A percentile compares a stretch with the other conserved stretches of the same genome.
phyloP scores from a whole-genome alignment of 169 alveolate species.

The Cyclospora cayetanensis region DNA sequence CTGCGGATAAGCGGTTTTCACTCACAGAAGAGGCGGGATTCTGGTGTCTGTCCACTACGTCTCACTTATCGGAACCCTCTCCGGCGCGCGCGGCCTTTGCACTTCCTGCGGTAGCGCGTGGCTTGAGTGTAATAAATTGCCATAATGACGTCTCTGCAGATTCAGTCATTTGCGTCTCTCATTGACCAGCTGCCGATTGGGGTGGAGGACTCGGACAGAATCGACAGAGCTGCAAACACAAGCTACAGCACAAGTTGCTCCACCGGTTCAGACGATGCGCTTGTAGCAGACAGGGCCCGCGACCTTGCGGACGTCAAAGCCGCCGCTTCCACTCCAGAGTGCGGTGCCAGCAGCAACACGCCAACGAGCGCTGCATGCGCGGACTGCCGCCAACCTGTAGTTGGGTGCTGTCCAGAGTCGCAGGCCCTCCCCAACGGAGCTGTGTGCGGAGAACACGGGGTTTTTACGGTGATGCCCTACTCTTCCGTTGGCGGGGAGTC shows the following conservation, averaged over 20 bases:
- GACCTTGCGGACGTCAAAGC: not conserved
- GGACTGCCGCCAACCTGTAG: not conserved
- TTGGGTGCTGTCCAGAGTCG: not conserved
- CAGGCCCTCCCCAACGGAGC: not conserved
- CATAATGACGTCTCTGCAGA: constrained; percentile 31
- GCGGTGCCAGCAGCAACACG: not conserved
- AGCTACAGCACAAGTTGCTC: not conserved
- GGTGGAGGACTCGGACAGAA: constrained; percentile 11
- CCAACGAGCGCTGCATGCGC: too few species aligned
- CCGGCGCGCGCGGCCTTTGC: not conserved
- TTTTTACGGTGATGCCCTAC: not conserved
- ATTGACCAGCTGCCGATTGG: constrained; percentile 48
- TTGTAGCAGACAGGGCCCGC: not conserved
- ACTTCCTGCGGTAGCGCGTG: not conserved
- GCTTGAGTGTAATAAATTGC: not conserved
- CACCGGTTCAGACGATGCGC: not conserved
- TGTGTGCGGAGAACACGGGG: not conserved
- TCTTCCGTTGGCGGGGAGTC: not conserved
- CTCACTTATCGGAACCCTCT: too few species aligned
- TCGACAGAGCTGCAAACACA: constrained; percentile 10
- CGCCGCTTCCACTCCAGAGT: not conserved
- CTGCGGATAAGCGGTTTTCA: not conserved
- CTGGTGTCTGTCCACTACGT: too few species aligned
- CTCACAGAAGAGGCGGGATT: too few species aligned
- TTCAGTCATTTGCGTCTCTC: constrained; percentile 31